Evolutionary conservation across 2,329 filamentous ascomycete species (phyloP).

Genomic region (Cryoendolithus antarcticus): DNA sequence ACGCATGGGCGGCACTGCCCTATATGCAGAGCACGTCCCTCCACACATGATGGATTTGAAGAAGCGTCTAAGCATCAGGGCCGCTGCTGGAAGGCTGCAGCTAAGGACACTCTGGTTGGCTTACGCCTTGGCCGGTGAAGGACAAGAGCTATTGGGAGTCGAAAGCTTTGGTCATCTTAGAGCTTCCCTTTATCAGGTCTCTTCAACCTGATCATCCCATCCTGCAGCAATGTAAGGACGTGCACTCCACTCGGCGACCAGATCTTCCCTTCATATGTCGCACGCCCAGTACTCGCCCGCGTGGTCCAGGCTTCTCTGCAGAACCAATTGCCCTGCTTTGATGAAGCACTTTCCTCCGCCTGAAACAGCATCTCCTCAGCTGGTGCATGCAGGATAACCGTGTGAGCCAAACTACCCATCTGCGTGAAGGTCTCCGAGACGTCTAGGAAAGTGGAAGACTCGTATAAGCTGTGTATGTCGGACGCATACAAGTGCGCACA

Average conservation of each 20-base stretch:
- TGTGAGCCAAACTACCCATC: constrained; percentile 38
- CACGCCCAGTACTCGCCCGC: constrained; percentile 33
- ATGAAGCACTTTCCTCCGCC: neutral
- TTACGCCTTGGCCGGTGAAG: too few species aligned
- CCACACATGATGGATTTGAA: too few species aligned
- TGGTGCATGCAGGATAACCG: constrained; percentile 35
- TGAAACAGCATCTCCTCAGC: constrained; percentile 29
- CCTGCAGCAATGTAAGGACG: constrained; percentile 37
- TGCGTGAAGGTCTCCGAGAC: constrained; percentile 26
- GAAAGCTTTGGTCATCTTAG: too few species aligned
- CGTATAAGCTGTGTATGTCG: constrained; percentile 42
- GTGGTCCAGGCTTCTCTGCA: constrained; percentile 37
- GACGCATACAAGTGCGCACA: constrained; percentile 46
- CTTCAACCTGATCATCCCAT: constrained; percentile 31
- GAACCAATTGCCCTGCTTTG: constrained; percentile 30
- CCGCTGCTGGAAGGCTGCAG: too few species aligned
- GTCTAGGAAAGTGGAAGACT: constrained; percentile 39
- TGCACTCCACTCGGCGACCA: constrained; percentile 31
- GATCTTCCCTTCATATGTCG: constrained; percentile 34
- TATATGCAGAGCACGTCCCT: too few species aligned
- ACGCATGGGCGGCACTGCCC: too few species aligned
- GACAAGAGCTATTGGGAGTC: too few species aligned
- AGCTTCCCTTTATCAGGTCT: too few species aligned
- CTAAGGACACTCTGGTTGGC: too few species aligned
- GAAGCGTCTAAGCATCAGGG: too few species aligned